Evolutionary conservation across 805 yeast species (phyloP).

Genomic region (Candida taoyuanica): DNA sequence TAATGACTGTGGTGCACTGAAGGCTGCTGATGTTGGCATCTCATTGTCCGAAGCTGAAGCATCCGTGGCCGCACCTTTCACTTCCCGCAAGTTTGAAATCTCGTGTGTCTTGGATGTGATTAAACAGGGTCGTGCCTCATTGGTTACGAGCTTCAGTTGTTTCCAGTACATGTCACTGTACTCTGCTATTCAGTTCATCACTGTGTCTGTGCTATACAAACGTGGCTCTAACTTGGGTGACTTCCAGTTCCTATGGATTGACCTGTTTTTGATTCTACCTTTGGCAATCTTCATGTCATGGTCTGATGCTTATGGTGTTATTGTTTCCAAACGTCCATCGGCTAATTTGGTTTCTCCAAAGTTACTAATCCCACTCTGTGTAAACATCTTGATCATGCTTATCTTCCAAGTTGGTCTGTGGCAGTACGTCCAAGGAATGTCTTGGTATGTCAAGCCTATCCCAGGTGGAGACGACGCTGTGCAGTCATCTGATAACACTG

Average conservation of each 20-base stretch:
- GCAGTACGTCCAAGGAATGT: conserved; percentile 48
- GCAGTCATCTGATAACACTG: conserved; percentile 84
- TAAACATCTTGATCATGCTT: conserved; percentile 63
- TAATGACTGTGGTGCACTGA: conserved; percentile 96
- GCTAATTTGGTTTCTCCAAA: conserved; percentile 91
- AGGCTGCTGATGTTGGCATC: conserved; percentile 96
- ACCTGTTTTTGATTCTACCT: conserved; percentile 84
- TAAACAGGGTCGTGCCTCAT: conserved; percentile 89
- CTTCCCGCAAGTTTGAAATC: conserved; percentile 84
- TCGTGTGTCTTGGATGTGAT: conserved; percentile 90
- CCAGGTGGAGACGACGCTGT: conserved; percentile 83
- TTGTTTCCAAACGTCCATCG: conserved; percentile 78
- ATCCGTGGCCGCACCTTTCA: conserved; percentile 97
- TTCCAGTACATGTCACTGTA: conserved; percentile 97
- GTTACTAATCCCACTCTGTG: conserved; percentile 75
- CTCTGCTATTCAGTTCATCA: conserved; percentile 91
- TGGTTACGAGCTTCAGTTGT: conserved; percentile 93
- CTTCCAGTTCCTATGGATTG: conserved; percentile 93
- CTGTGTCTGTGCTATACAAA: conserved; percentile 80
- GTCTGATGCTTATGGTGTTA: conserved; percentile 67
- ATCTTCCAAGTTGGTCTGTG: conserved; percentile 67
- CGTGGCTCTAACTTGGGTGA: conserved; percentile 94
- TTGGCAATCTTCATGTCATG: conserved; percentile 97
- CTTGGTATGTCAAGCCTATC: conserved; percentile 78
- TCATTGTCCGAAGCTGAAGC: conserved; percentile 98